phyloP scores from a whole-genome alignment of 768 basidiomycete species.

The Rhodosporidiobolus sp. region DNA sequence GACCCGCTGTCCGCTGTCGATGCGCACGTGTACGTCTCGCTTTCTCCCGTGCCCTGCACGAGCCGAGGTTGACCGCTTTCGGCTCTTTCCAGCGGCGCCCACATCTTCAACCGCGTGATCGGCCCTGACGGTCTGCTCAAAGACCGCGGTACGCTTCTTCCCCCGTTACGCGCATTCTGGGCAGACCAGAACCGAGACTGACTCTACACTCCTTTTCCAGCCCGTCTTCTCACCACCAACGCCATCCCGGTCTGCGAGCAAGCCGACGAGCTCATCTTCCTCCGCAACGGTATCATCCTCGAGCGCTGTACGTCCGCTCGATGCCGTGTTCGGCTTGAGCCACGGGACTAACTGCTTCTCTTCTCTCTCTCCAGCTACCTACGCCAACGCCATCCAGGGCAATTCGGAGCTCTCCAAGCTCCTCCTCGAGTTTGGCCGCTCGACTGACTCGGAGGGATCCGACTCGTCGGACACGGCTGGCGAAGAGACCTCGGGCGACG shows the following conservation, averaged over 20 bases:
- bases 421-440: slow-evolving; percentile 60
- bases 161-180: too few species aligned
- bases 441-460: slow-evolving; percentile 44
- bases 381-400: slow-evolving; percentile 47
- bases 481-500: slow-evolving; percentile 6
- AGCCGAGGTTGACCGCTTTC: too few species aligned
- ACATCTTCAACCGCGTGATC: slow-evolving; percentile 63
- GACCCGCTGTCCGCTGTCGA: slow-evolving; percentile 83
- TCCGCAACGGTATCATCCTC: slow-evolving; percentile 51
- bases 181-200: too few species aligned
- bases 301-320: slow-evolving; percentile 48
- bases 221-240: slow-evolving; percentile 53
- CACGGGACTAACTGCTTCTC: too few species aligned
- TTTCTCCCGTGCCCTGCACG: too few species aligned
- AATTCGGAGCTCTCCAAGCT: slow-evolving; percentile 50
- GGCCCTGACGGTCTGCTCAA: slow-evolving; percentile 47
- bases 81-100: slow-evolving; percentile 82
- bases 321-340: not conserved
- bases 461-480: slow-evolving; percentile 26
- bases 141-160: too few species aligned
- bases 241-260: slow-evolving; percentile 51
- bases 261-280: slow-evolving; percentile 52
- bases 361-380: slow-evolving; percentile 43
- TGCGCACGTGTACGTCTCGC: slow-evolving; percentile 66
- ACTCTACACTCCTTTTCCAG: too few species aligned